Conservation (phyloP, 305 asterid genomes). For the Petunia hybrid region DNA sequence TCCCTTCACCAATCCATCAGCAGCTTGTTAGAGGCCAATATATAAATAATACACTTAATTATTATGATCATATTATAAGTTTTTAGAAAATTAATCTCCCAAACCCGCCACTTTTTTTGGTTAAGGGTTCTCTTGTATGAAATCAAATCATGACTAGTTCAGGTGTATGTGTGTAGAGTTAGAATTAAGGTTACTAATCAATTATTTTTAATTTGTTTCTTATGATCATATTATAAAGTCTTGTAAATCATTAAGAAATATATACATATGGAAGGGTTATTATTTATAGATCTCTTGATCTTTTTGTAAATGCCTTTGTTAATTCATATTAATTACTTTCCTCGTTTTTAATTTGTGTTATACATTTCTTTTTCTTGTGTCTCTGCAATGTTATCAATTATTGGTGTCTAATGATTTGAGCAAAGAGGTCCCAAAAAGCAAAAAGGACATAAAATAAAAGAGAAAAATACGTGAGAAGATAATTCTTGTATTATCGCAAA, state of each 20-base stretch:
- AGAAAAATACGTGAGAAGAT: not conserved
- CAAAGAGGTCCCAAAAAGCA: constrained; percentile 17
- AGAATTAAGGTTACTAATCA: constrained; percentile 49
- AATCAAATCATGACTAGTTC: constrained; percentile 38
- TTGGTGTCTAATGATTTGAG: constrained; percentile 32
- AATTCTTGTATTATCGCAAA: constrained; percentile 15
- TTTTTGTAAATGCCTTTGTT: not conserved
- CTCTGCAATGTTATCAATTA: constrained; percentile 36
- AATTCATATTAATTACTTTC: not conserved
- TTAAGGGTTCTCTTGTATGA: constrained; percentile 56
- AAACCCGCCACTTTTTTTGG: constrained; percentile 69
- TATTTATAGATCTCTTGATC: not conserved
- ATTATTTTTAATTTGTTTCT: constrained; percentile 35
- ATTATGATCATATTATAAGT: not conserved
- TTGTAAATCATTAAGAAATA: not conserved
- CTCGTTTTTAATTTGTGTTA: not conserved
- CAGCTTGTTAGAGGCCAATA: constrained; percentile 14
- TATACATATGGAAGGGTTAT: not conserved
- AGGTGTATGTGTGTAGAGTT: constrained; percentile 41
- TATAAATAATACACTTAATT: too few relatives aligned
- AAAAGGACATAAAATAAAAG: constrained; percentile 23
- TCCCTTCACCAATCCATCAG: constrained; percentile 24
- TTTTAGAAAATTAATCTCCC: constrained; percentile 40
- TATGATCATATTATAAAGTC: constrained; percentile 26
- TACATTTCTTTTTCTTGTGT: not conserved